Evolutionary conservation across 352 stramenopile species (phyloP).

Genomic region (Phytopythium sindhum): DNA sequence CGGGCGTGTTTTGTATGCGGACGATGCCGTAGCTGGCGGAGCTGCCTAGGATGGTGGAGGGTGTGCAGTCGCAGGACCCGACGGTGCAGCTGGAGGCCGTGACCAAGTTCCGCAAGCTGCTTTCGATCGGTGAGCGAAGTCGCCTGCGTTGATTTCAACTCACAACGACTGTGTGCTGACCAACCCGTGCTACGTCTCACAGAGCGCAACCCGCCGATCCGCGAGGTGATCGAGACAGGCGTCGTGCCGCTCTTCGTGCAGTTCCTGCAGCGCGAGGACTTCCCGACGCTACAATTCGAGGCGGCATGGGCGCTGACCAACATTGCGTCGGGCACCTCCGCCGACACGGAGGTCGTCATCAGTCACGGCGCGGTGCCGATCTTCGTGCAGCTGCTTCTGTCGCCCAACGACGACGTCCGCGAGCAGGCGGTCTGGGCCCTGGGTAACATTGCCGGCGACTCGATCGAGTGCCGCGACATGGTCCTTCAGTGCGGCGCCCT

Average conservation of each 20-base stretch:
- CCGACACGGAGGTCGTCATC: conserved; percentile 98
- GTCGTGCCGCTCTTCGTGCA: conserved; percentile 98
- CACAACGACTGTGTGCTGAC: not conserved
- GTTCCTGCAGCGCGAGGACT: conserved; percentile 96
- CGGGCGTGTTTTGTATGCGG: conserved; percentile 1
- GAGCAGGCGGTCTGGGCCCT: conserved; percentile 97
- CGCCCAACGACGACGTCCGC: conserved; percentile 96
- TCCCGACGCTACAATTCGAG: conserved; percentile 95
- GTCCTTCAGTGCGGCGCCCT: conserved; percentile 93
- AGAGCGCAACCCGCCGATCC: conserved; percentile 99
- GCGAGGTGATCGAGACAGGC: conserved; percentile 97
- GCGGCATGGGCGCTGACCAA: conserved; percentile 99
- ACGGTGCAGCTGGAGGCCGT: conserved; percentile 94
- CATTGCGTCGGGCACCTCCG: conserved; percentile 97
- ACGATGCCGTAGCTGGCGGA: conserved; percentile 82
- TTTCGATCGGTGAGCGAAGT: conserved; percentile 91
- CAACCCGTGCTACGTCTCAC: conserved; percentile 7
- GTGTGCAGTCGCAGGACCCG: conserved; percentile 91
- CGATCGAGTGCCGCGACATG: conserved; percentile 94
- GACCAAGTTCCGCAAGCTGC: conserved; percentile 97
- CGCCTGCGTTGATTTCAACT: not conserved
- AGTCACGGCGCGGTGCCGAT: conserved; percentile 96
- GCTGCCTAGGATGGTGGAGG: conserved; percentile 92
- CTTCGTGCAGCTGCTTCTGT: conserved; percentile 95
- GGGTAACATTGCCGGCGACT: conserved; percentile 99